Evolutionary conservation across 768 basidiomycete genomes (phyloP).

Genomic region (Leccinum boreale): DNA sequence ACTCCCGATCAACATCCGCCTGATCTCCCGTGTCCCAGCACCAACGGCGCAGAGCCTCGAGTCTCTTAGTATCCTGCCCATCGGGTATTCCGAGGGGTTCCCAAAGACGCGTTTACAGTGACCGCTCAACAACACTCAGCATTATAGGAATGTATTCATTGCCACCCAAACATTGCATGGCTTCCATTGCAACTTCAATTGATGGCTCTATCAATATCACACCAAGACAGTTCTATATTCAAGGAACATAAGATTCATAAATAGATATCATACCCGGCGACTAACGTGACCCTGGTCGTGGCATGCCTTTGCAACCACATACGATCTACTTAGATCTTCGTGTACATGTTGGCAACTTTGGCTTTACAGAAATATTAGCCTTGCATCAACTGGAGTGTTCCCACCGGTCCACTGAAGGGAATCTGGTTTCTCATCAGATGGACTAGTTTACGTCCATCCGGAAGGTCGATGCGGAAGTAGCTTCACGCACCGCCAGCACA

Average conservation of each 20-base stretch:
- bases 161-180: constrained; percentile 91
- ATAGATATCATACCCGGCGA: constrained; percentile 49
- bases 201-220: constrained; percentile 89
- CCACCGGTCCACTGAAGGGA: constrained; percentile 79
- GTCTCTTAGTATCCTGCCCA: constrained; percentile 84
- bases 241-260: constrained; percentile 6
- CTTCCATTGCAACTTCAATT: constrained; percentile 79
- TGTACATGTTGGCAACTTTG: constrained; percentile 93
- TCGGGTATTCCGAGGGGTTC: constrained; percentile 70
- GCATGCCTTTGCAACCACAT: constrained; percentile 88
- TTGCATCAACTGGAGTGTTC: constrained; percentile 95
- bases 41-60: constrained; percentile 89
- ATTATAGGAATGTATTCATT: constrained; percentile 85
- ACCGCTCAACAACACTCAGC: constrained; percentile 42
- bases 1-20: constrained; percentile 95
- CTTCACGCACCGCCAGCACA: constrained; percentile 51
- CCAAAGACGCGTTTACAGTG: background rate
- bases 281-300: constrained; percentile 70
- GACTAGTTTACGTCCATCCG: constrained; percentile 80
- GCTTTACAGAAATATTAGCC: constrained; percentile 36
- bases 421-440: constrained; percentile 77
- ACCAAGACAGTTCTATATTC: constrained; percentile 78
- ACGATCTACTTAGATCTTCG: constrained; percentile 83
- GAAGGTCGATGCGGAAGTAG: constrained; percentile 91
- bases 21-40: constrained; percentile 95